A percentile compares a stretch with the other conserved stretches of the same genome.
Conservation (phyloP, 2,329 filamentous ascomycete species). For the Xylariaceae sp. region DNA sequence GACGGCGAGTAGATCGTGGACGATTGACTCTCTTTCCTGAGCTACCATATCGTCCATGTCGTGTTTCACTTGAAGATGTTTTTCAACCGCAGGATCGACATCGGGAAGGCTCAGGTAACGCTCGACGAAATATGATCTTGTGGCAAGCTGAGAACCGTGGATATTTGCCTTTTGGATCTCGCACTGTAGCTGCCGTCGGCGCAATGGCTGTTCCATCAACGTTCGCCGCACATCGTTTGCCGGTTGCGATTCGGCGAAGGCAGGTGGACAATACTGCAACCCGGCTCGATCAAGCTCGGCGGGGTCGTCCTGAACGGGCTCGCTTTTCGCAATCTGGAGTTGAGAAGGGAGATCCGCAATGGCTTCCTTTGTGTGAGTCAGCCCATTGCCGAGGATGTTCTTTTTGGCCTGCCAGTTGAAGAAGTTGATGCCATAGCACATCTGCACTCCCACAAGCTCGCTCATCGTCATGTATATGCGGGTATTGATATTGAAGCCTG, state of each 20-base stretch:
- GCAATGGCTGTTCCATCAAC: conserved; percentile 43
- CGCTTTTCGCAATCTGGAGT: conserved; percentile 49
- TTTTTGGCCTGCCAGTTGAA: conserved; percentile 76
- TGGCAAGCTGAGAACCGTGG: conserved; percentile 73
- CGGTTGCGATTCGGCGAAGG: conserved; percentile 41
- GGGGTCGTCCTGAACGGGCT: conserved; percentile 31
- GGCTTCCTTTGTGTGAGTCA: conserved; percentile 64
- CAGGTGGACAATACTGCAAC: conserved; percentile 49
- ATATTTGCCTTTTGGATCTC: conserved; percentile 93
- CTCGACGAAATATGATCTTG: conserved; percentile 78
- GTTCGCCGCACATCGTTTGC: conserved; percentile 46
- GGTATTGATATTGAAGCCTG: conserved; percentile 76
- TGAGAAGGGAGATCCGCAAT: conserved; percentile 64
- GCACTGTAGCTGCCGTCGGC: conserved; percentile 60
- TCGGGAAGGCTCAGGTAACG: conserved; percentile 76
- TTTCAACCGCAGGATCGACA: conserved; percentile 47
- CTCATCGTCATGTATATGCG: conserved; percentile 78
- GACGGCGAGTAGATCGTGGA: conserved; percentile 71
- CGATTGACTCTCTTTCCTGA: conserved; percentile 72
- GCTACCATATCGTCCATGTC: conserved; percentile 58
- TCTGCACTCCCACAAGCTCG: conserved; percentile 69
- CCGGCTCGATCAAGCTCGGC: conserved; percentile 37
- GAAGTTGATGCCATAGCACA: conserved; percentile 73
- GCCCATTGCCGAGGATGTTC: conserved; percentile 62
- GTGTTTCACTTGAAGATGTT: conserved; percentile 22